Evolutionary conservation across 2,329 filamentous ascomycete species (phyloP), one percentile per base, ranked within the genome.

Genomic region (Pseudogymnoascus sp.): DNA sequence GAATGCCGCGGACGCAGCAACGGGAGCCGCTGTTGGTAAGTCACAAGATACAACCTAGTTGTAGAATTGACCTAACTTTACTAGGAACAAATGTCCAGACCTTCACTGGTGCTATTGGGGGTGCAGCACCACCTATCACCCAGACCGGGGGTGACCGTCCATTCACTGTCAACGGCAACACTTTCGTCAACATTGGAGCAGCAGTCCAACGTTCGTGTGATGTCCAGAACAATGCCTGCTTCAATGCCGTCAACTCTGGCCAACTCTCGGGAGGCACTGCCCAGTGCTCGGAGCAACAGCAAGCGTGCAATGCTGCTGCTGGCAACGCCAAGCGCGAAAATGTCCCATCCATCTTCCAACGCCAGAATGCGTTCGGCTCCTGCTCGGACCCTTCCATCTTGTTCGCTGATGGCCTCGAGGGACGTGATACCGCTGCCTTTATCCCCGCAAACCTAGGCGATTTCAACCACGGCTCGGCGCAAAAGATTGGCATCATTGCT

Each of bases 131-230:
- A 9, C 78, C 85, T 25, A 71, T 70, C 59, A 67, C 81, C 68
- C 77, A 78, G 4, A 79, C 80, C 44, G 74, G 82, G 68, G 63
- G 73, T 21, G 69, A 72, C 62, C 79, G 84, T 33, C 82, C 83
- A 62, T 86, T 86, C 73, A 66, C 72, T 21, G 81, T 85, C 63
- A 80, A 82, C 67, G 81, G 81, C 58, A 75, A 77, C 75, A 84
- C 77, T 38, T 88, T 89, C 70, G 80, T 80, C 39, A 81, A 81
- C 70, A 71, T 81, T 66, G 74, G 71, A 2, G 81, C 80, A 8
- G 86, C 86, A 17, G 74, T 81, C 41, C 80, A 86, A 73, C 78
- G 86, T 55, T 80, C 83, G 36, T 89, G 86, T 70, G 80, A 84
- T 64, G 79, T 85, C 62, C 84, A 88, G 75, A 81, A 84, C 75